Conservation (phyloP, 345 rosid genomes). For the Clausena lansium region DNA sequence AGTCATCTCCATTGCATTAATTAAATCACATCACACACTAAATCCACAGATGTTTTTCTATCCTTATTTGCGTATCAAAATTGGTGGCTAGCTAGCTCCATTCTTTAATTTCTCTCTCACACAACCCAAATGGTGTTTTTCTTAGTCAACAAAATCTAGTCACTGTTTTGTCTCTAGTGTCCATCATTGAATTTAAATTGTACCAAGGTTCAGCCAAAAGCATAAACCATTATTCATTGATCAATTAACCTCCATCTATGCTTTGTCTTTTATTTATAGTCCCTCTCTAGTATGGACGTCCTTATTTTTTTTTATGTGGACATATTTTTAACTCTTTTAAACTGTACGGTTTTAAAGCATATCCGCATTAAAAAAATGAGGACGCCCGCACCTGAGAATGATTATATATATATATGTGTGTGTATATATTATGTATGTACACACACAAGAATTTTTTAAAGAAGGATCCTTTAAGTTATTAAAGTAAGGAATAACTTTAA, state of each 20-base stretch:
- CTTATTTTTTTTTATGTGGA: too few relatives aligned
- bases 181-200: neutral
- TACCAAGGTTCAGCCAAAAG: constrained; percentile 7
- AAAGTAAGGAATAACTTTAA: too few relatives aligned
- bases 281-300: too few relatives aligned
- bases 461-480: too few relatives aligned
- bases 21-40: constrained; percentile 4
- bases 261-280: too few relatives aligned
- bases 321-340: too few relatives aligned
- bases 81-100: neutral
- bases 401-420: too few relatives aligned
- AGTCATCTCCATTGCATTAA: constrained; percentile 26
- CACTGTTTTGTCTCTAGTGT: constrained; percentile 5
- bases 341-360: too few relatives aligned
- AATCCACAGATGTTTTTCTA: neutral
- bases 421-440: too few relatives aligned
- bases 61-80: neutral
- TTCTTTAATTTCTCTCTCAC: neutral
- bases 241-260: neutral
- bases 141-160: constrained; percentile 5
- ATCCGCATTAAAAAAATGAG: too few relatives aligned
- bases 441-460: too few relatives aligned
- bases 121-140: neutral
- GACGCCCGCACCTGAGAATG: too few relatives aligned
- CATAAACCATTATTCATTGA: neutral